Base-by-base conservation (phyloP, 257 asterid species). In the Buddleja alternifolia region DNA sequence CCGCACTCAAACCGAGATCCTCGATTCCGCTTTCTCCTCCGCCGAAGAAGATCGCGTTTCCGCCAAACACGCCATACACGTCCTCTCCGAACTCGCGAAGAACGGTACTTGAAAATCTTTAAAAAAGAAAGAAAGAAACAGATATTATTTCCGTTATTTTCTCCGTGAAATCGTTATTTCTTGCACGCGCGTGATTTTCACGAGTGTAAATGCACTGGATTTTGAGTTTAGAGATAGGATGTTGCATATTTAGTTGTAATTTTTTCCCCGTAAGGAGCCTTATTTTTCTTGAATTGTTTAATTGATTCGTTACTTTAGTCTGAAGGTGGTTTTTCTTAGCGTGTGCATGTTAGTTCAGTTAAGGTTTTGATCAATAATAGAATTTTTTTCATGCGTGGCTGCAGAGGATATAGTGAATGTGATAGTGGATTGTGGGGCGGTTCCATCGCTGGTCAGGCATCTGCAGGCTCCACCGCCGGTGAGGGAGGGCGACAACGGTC, bases 371-470 rank as follows among this genome's bases (percentile, higher is more conserved):
- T 67, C 36, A 25, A 45, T 60, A 42, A 36, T 51, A 45, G 14
- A 65, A 16, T 9, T 53, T 23, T 53, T 23, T 52, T 53, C 51
- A 51, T 73, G 59, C 66, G 44, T 76, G 64, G 63, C 61, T 76
- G 74, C 76, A 90, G 97, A 90, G 84, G 92, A 86, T 54, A 64
- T 75, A 40, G 97, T 83, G 70, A 78, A 84, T 72, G 76, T 74
- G 65, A 86, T 90, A 42, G 96, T 88, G 75, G 97, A 90, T 44
- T 86, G 97, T 42, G 92, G 77, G 24, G 92, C 94, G 5, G 87
- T 90, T 73, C 92, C 94, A 15, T 63, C 71, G 2, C 74, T 90
- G 53, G 90, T 90, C 65, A 81, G 76, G 81, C 90, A 88, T 77
- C 86, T 90, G 60, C 82, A 79, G 83, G 77, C 83, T 39, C 94